Evolutionary conservation across 257 asterid genomes (phyloP), one percentile per base, ranked within the genome.

Genomic region (Parsonsia alboflavescens): DNA sequence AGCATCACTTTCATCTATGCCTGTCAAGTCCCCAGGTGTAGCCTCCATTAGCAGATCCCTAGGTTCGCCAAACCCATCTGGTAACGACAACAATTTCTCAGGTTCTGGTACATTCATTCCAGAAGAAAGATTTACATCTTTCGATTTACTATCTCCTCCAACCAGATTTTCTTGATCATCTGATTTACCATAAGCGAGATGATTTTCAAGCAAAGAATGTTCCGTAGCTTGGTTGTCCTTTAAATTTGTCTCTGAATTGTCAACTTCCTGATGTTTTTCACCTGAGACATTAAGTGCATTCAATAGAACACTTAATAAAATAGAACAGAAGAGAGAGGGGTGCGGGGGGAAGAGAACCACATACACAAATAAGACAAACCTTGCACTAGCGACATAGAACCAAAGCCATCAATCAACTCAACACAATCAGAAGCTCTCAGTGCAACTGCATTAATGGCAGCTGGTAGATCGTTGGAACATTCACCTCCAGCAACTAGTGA

Each of bases 21-120:
- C 87, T 30, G 17, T 78, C 70, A 78, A 73, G 46, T 78, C 84
- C 48, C 78, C 84, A 7, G 92, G 93, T 79, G 86, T 86, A 77
- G 81, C 83, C 81, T 87, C 93, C 63, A 78, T 75, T 6, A 88
- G 81, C 78, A 88, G 72, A 80, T 76, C 77, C 59, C 76, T 75
- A n/a, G 80, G 86, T 79, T 66, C 78, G 78, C 82, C 88, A 58
- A 19, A 74, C 39, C 79, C 93, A 75, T 80, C 91, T 73, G 90
- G 85, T 78, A 86, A 86, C 21, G 96, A 90, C 36, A 92, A 75
- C 80, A 90, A 76, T 36, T 83, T 92, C 79, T 92, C 99, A 21
- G 97, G 96, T 46, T 85, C 90, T 78, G 87, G 88, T 77, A 85
- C 70, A 79, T 87, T 82, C 71, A 81, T 68, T 76, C 81, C 88